A percentile compares a stretch with the other conserved stretches of the same genome.
These are phyloP conservation scores for Ganoderma boninense DNA, from an alignment of 1,284 basidiomycete genomes.

Conservation along the genomic window DNA sequence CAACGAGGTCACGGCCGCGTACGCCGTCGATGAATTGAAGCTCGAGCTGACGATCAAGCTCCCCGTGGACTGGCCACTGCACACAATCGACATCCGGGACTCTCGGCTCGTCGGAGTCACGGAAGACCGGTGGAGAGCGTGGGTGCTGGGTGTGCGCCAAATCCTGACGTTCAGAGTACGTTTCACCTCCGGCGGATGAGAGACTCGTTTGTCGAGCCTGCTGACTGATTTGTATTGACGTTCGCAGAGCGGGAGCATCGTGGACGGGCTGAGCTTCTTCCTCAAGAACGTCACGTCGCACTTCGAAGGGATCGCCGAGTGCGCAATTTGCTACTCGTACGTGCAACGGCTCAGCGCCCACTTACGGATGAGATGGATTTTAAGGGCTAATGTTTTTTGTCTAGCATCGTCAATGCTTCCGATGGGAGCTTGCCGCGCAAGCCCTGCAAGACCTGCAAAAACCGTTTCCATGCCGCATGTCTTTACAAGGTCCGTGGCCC, in stretches of 20 bases:
- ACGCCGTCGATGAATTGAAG: constrained; percentile 93
- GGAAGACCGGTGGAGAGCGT: constrained; percentile 92
- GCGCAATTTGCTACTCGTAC: constrained; percentile 94
- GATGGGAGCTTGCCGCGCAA: constrained; percentile 92
- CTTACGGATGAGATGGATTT: not conserved
- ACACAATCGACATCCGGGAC: constrained; percentile 89
- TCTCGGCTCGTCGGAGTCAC: constrained; percentile 88
- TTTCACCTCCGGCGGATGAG: constrained; percentile 10
- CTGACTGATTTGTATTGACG: constrained; percentile 11
- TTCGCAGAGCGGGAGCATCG: constrained; percentile 87
- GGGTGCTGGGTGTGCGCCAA: constrained; percentile 95
- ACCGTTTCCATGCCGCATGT: constrained; percentile 94
- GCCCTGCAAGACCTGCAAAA: constrained; percentile 95
- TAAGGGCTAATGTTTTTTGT: not conserved
- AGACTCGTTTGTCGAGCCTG: not conserved
- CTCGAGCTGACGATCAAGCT: constrained; percentile 92
- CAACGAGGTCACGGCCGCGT: constrained; percentile 83
- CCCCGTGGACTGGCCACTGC: constrained; percentile 92
- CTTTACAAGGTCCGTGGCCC: constrained; percentile 77
- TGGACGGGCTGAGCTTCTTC: constrained; percentile 93
- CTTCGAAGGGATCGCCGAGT: constrained; percentile 94
- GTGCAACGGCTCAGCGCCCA: constrained; percentile 38
- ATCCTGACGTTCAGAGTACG: constrained; percentile 87
- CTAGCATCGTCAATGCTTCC: constrained; percentile 92
- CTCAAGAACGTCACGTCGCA: constrained; percentile 93